phyloP scores from a whole-genome alignment of 345 rosid species.

The Rhodamnia rubescens region DNA sequence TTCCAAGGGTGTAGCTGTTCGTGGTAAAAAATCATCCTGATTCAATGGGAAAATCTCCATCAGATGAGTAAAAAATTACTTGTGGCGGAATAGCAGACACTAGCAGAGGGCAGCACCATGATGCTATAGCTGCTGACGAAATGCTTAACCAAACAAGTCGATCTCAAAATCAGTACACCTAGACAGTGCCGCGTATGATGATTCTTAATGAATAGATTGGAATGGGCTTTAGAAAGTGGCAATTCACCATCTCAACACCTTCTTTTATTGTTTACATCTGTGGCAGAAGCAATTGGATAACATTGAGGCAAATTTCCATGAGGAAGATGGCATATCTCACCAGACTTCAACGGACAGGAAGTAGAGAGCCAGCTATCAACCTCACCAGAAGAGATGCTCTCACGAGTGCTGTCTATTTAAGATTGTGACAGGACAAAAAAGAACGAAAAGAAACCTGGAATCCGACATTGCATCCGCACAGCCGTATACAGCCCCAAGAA shows the following conservation, averaged over 20 bases:
- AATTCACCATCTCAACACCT: neutral
- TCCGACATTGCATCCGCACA: neutral
- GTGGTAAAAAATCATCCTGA: conserved; percentile 95
- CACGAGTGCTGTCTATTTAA: neutral
- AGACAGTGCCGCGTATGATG: neutral
- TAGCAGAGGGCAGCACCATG: neutral
- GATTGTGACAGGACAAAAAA: neutral
- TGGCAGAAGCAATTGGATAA: neutral
- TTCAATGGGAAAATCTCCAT: neutral
- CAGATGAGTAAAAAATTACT: neutral
- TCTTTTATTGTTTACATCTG: neutral
- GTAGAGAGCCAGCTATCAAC: neutral
- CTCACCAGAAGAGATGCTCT: neutral
- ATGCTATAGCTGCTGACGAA: neutral
- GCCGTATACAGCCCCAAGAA: neutral
- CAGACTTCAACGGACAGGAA: neutral
- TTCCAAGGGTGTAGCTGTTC: conserved; percentile 91
- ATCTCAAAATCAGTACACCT: neutral
- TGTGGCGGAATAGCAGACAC: neutral
- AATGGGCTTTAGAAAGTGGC: neutral
- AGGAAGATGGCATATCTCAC: neutral
- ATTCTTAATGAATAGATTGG: neutral
- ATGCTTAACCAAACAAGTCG: neutral
- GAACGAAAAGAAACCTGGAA: neutral
- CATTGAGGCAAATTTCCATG: neutral